Base-by-base conservation (phyloP, 2,329 filamentous ascomycete species). In the Colletotrichum melonis region DNA sequence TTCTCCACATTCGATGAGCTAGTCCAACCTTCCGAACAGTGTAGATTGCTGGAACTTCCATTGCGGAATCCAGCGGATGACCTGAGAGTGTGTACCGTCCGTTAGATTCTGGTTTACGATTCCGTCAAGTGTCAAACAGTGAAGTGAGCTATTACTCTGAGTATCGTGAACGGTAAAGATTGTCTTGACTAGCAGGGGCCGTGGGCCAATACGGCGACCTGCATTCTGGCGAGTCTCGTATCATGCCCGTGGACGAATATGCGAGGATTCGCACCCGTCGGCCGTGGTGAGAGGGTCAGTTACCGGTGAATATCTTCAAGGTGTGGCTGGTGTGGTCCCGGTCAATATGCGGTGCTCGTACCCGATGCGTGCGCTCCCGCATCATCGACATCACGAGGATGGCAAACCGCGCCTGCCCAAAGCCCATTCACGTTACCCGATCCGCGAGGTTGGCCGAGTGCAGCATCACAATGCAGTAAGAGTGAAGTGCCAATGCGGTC, bases 381-480 rank as follows among this genome's bases (percentile, higher is more conserved):
- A 60, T 52, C 26, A 58, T 54, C 42, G 58, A 59, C 49, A 58
- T 63, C 32, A 49, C 60, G 19, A 46, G 42, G 59, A 38, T n/a
- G 54, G 19, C 16, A 57, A 52, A 57, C 38, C 26, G 67, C 49
- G 66, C 28, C 24, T 35, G 8, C 32, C 32, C 32, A 35, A 42
- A 22, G 26, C 59, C 16, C 38, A 16, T 54, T 35, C 60, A 38
- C 54, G 11, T 54, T 54, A 16, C 26, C 22, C 26, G 55, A 73
- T 65, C 59, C 42, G 70, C 66, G 59, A 19, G 64, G 16, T 65
- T 67, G 70, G 70, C 67, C 32, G 46, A 65, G 67, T 64, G 59
- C 69, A 59, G 66, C 60, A 73, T 73, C 66, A 64, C 59, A 19
- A 73, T 73, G 70, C 66, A 64, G 70, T 65, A 38, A 56, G 14